These are phyloP conservation scores for Vigna radiata DNA, from an alignment of 306 rosid genomes.

Conservation along the genomic window DNA sequence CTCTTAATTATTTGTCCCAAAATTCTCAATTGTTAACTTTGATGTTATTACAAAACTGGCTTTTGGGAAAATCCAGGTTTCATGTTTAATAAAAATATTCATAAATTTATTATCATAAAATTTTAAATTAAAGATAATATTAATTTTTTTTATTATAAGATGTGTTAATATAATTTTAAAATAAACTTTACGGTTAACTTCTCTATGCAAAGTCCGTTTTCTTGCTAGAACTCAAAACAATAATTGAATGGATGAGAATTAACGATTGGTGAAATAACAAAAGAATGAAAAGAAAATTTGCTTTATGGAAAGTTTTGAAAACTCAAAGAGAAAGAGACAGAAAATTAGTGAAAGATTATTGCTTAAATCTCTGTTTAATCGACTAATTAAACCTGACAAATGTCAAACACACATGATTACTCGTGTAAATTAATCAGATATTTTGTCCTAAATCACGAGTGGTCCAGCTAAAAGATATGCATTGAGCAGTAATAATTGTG, in stretches of 20 bases:
- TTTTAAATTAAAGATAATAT: too few species aligned
- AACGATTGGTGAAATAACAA: not conserved
- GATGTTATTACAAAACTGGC: too few species aligned
- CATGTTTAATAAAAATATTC: too few species aligned
- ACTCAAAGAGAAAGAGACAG: not conserved
- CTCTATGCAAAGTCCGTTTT: not conserved
- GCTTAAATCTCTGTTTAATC: not conserved
- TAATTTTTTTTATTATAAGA: too few species aligned
- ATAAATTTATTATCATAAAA: too few species aligned
- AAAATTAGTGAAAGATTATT: not conserved
- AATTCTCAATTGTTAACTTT: too few species aligned
- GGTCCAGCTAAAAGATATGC: slow-evolving; percentile 43
- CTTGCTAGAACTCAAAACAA: not conserved
- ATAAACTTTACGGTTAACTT: not conserved
- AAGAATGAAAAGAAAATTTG: not conserved
- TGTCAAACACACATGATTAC: not conserved
- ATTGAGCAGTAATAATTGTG: slow-evolving; percentile 25
- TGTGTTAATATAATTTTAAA: not conserved
- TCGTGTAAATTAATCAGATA: slow-evolving; percentile 40
- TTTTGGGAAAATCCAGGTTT: too few species aligned
- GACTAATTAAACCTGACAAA: slow-evolving; percentile 7
- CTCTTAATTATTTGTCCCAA: not conserved
- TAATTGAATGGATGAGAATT: not conserved
- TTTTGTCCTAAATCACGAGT: slow-evolving; percentile 51
- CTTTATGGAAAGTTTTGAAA: not conserved